These are phyloP conservation scores for Trichoderma sp. DNA, from an alignment of 2,329 filamentous ascomycete genomes.

Conservation along the genomic window DNA sequence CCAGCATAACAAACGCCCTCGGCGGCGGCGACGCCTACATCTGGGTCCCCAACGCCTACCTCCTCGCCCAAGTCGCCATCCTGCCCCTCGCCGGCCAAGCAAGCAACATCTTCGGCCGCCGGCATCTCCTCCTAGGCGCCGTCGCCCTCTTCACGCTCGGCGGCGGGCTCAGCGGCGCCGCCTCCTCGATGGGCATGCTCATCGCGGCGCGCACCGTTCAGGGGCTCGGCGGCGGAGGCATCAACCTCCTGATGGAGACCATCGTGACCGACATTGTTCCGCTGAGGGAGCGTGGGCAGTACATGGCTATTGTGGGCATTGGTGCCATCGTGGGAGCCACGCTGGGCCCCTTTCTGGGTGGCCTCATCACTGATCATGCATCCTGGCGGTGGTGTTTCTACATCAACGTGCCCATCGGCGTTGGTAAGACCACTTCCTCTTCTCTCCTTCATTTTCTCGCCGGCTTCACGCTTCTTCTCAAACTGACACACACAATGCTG, in stretches of 20 bases:
- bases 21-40: constrained; percentile 12
- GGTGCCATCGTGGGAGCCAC: constrained; percentile 40
- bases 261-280: constrained; percentile 51
- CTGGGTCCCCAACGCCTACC: constrained; percentile 20
- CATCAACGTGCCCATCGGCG: constrained; percentile 47
- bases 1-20: constrained; percentile 40
- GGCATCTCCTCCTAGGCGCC: constrained; percentile 44
- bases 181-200: constrained; percentile 48
- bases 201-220: constrained; percentile 55
- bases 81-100: constrained; percentile 48
- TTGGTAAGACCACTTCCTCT: constrained; percentile 33
- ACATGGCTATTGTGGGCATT: constrained; percentile 40
- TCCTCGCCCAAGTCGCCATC: constrained; percentile 31
- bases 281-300: constrained; percentile 50
- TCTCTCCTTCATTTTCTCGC: background rate
- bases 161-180: constrained; percentile 54
- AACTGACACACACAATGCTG: background rate
- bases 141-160: constrained; percentile 55
- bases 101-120: constrained; percentile 55
- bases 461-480: background rate
- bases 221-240: constrained; percentile 47
- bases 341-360: constrained; percentile 42
- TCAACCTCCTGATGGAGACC: constrained; percentile 40
- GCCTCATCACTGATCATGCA: constrained; percentile 35
- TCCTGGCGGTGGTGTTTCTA: constrained; percentile 53